Percentiles rank a stretch among this genome's conserved stretches.
Evolutionary conservation across 1,284 basidiomycete genomes (phyloP).

Genomic region (Schizopora paradoxa): DNA sequence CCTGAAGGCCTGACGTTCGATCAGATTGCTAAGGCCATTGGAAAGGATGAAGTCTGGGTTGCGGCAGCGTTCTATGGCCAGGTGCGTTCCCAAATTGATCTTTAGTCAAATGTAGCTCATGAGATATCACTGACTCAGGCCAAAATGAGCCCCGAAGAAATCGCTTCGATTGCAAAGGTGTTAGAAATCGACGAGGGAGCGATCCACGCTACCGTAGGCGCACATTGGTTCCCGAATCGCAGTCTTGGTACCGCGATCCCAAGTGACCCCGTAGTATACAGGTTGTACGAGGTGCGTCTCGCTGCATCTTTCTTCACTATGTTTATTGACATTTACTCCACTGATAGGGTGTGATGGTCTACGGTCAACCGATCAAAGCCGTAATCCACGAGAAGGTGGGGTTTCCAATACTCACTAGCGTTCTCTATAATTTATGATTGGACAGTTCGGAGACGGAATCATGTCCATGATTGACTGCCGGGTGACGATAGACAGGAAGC

Average conservation of each 20-base stretch:
- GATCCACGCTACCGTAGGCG: constrained; percentile 48
- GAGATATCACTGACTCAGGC: constrained; percentile 40
- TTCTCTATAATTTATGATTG: constrained; percentile 1
- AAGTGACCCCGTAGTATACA: constrained; percentile 79
- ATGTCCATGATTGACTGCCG: constrained; percentile 90
- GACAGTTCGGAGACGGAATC: constrained; percentile 85
- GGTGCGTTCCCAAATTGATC: constrained; percentile 32
- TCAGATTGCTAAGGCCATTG: constrained; percentile 61
- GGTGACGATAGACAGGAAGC: constrained; percentile 66
- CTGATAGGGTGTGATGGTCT: constrained; percentile 65
- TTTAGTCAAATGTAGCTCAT: constrained; percentile 1
- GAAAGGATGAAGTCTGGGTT: constrained; percentile 85
- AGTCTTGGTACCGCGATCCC: constrained; percentile 65
- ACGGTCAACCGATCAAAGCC: constrained; percentile 80
- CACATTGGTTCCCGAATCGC: constrained; percentile 70
- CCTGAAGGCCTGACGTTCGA: constrained; percentile 65
- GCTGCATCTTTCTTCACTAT: not conserved
- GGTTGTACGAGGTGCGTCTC: constrained; percentile 69
- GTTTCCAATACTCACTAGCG: not conserved
- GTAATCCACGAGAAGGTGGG: constrained; percentile 80
- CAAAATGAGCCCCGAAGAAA: constrained; percentile 58
- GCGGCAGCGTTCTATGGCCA: constrained; percentile 85
- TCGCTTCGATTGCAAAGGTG: constrained; percentile 45
- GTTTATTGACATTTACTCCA: not conserved
- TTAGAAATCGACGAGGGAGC: constrained; percentile 41